phyloP scores from a whole-genome alignment of 2,329 filamentous ascomycete genomes.

The Lecanoromycetidae sp. region DNA sequence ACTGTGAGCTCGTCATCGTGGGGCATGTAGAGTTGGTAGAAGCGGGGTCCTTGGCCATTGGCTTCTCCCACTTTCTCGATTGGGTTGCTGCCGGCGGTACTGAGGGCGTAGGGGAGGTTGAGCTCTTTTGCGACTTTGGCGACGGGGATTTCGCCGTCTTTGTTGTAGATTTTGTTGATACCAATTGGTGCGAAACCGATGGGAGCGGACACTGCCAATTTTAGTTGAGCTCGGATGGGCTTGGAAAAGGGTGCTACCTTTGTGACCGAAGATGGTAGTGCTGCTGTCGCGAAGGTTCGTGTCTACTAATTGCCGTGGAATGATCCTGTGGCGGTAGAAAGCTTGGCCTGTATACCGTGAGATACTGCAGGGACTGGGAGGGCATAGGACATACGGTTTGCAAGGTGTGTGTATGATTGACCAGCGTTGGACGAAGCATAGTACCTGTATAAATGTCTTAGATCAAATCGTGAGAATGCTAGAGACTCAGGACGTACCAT shows the following conservation, averaged over 20 bases:
- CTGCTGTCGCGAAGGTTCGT: slow-evolving; percentile 25
- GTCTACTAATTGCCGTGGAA: slow-evolving; percentile 19
- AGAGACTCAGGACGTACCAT: slow-evolving; percentile 30
- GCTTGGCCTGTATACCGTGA: slow-evolving; percentile 18
- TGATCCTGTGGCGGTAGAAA: slow-evolving; percentile 19
- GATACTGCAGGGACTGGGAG: slow-evolving; percentile 20
- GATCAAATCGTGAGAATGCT: not conserved
- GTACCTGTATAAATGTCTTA: slow-evolving; percentile 25
- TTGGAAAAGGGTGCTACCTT: slow-evolving; percentile 17
- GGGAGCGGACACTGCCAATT: slow-evolving; percentile 37
- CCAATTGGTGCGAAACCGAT: slow-evolving; percentile 55
- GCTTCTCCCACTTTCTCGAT: slow-evolving; percentile 48
- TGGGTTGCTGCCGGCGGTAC: slow-evolving; percentile 42
- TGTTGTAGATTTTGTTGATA: slow-evolving; percentile 55
- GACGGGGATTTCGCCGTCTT: slow-evolving; percentile 45
- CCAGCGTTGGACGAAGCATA: slow-evolving; percentile 48
- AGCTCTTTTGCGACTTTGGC: slow-evolving; percentile 49
- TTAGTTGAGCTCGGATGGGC: not conserved
- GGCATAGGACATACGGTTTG: slow-evolving; percentile 20
- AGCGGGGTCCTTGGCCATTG: slow-evolving; percentile 42
- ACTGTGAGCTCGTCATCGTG: slow-evolving; percentile 49
- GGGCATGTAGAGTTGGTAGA: slow-evolving; percentile 54
- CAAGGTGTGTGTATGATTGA: slow-evolving; percentile 38
- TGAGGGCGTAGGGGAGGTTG: slow-evolving; percentile 47
- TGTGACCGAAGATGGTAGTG: slow-evolving; percentile 48